Evolutionary conservation across 176 grass and related monocot species (phyloP).

Genomic region (Miscanthus lutarioriparius): DNA sequence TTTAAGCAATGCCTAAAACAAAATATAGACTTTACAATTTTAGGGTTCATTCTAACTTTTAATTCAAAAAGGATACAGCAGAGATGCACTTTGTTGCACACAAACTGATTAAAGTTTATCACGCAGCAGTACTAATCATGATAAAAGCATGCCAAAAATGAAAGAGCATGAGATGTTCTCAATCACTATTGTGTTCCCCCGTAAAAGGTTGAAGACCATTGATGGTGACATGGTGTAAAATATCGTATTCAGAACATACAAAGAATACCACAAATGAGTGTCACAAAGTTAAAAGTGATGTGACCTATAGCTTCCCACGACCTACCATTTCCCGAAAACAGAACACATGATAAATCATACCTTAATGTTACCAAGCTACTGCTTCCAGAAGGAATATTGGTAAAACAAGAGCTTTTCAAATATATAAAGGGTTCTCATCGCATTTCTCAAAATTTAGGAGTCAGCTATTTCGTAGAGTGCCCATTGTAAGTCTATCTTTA

Average conservation of each 20-base stretch:
- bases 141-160: constrained; percentile 6
- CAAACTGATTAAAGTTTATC: neutral
- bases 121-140: constrained; percentile 6
- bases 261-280: neutral
- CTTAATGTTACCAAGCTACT: neutral
- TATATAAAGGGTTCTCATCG: neutral
- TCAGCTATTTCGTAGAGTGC: neutral
- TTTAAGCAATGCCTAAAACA: constrained; percentile 3
- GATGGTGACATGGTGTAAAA: neutral
- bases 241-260: neutral
- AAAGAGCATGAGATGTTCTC: neutral
- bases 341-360: neutral
- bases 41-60: too few relatives aligned
- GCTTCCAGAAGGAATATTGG: neutral
- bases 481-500: neutral
- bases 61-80: too few relatives aligned
- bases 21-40: neutral
- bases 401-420: neutral
- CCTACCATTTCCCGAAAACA: neutral
- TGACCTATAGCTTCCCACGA: neutral
- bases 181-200: neutral
- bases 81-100: neutral
- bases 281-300: neutral
- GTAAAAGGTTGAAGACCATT: neutral
- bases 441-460: neutral